Percentiles rank a stretch among this genome's conserved stretches.
Conservation (phyloP, 345 rosid genomes). For the Isatis tinctoria region DNA sequence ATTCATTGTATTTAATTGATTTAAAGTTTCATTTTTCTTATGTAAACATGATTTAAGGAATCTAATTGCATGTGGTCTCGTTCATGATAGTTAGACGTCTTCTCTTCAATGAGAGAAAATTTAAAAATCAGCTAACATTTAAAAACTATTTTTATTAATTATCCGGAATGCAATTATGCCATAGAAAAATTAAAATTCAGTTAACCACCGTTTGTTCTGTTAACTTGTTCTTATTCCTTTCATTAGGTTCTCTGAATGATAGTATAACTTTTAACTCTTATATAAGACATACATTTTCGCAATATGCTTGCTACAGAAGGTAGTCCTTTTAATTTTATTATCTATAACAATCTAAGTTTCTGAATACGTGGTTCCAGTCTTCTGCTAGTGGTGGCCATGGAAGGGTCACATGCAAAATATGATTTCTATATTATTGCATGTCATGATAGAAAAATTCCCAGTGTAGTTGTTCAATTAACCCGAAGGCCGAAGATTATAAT, state of each 20-base stretch:
- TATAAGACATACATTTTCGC: neutral
- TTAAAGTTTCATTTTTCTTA: neutral
- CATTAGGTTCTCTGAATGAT: neutral
- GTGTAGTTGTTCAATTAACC: neutral
- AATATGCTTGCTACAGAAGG: neutral
- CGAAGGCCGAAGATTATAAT: neutral
- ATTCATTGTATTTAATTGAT: neutral
- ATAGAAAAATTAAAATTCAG: neutral
- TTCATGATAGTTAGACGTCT: neutral
- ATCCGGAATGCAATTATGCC: neutral
- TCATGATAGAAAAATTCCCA: neutral
- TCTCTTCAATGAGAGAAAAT: neutral
- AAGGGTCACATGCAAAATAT: conserved; percentile 15
- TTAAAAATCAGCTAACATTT: neutral
- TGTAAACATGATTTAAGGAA: neutral
- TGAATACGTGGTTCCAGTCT: neutral
- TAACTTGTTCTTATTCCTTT: conserved; percentile 2
- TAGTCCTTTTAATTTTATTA: neutral
- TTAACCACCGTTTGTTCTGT: conserved; percentile 6
- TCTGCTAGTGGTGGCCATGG: neutral
- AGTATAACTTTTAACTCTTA: neutral
- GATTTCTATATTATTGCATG: neutral
- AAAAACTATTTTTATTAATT: neutral
- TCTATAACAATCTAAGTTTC: neutral
- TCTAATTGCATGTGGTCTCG: conserved; percentile 2